Percentiles rank a stretch among this genome's conserved stretches.
Conservation (phyloP, 1,139 yeast species). For the Candida albicans region DNA sequence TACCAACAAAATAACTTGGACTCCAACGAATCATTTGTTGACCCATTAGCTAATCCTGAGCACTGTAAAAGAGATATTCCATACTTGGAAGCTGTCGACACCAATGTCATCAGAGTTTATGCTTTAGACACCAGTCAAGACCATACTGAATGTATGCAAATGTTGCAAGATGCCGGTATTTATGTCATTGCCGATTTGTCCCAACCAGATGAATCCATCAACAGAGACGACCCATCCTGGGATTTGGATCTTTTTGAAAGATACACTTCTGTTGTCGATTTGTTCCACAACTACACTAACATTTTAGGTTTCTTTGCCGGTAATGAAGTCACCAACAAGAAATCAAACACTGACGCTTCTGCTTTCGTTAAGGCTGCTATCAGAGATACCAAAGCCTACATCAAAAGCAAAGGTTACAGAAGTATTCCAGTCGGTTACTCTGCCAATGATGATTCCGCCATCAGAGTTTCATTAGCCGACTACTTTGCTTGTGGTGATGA, state of each 20-base stretch:
- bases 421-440: conserved; percentile 85
- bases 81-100: conserved; percentile 57
- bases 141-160: conserved; percentile 67
- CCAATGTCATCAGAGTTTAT: conserved; percentile 72
- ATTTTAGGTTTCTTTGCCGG: conserved; percentile 89
- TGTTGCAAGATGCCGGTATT: conserved; percentile 71
- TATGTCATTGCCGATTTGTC: conserved; percentile 78
- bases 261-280: conserved; percentile 72
- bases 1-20: conserved; percentile 45
- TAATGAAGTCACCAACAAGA: conserved; percentile 82
- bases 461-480: conserved; percentile 71
- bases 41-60: conserved; percentile 73
- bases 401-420: conserved; percentile 64
- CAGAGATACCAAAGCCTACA: conserved; percentile 78
- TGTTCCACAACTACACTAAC: conserved; percentile 69
- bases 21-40: conserved; percentile 51
- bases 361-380: conserved; percentile 89
- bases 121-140: conserved; percentile 65
- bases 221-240: conserved; percentile 65
- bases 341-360: conserved; percentile 71
- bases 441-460: conserved; percentile 76
- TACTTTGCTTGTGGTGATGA: conserved; percentile 79
- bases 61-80: conserved; percentile 81
- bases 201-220: conserved; percentile 62
- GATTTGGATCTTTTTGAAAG: conserved; percentile 63